Evolutionary conservation across 495 filamentous ascomycete genomes (phyloP), one percentile per base, ranked within the genome.

Genomic region (Tuber magnatum): DNA sequence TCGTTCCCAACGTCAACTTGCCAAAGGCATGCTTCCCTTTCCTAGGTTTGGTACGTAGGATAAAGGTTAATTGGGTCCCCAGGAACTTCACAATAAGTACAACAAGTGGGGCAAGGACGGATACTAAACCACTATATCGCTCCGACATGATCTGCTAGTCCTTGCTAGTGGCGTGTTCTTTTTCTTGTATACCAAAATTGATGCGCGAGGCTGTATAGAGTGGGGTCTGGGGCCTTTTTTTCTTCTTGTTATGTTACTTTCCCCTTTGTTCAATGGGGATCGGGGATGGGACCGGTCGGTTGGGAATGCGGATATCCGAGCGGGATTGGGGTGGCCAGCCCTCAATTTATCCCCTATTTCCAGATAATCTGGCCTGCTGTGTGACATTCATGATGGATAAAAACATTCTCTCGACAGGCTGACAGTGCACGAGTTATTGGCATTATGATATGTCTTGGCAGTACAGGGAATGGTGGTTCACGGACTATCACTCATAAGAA

Each of bases 41-140:
- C n/a, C 39, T 73, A 61, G 38, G 22, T 35, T 32, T n/a, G 18
- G 65, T 73, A 20, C 44, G 35, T 14, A 46, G 73, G 38, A 78
- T 70, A 32, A 71, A 69, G 69, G 80, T 80, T 84, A 71, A 84
- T 73, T 68, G 68, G 68, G n/a, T 76, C 68, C 73, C 28, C 78
- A 97, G 95, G 86, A 89, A 71, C 88, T 96, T 74, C 95, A 99
- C 86, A 95, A 98, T 80, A 90, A 90, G 84, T 98, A 90, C 88
- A 99, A 99, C 90, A 99, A 99, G 89, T 97, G 91, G 88, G 95
- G 94, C 85, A 98, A 97, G 89, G 95, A 97, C 24, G 79, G 80
- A 42, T 83, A 77, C 71, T 81, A 81, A 75, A 72, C 51, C 39
- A 48, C 16, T 56, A 42, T 35, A 35, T 41, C 35, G 6, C 32